Conservation (phyloP, 2,329 filamentous ascomycete species). For the Diaporthe capsici region DNA sequence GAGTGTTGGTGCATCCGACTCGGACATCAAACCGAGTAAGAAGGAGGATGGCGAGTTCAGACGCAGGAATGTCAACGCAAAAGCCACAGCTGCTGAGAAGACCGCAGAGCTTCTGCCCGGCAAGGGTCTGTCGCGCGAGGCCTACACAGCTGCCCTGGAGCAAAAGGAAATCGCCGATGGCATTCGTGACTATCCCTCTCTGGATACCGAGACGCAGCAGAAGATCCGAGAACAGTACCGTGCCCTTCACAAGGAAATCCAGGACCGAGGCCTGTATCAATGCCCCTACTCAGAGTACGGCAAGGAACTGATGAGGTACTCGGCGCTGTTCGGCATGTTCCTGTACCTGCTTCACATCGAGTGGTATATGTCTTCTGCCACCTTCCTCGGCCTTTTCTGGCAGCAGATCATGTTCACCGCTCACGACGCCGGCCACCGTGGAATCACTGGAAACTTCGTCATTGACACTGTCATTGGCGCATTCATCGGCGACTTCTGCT, state of each 20-base stretch:
- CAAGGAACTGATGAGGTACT: slow-evolving; percentile 70
- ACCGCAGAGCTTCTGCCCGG: slow-evolving; percentile 14
- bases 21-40: not conserved
- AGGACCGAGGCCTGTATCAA: slow-evolving; percentile 69
- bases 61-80: not conserved
- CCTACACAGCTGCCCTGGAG: slow-evolving; percentile 41
- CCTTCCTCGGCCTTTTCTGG: slow-evolving; percentile 75
- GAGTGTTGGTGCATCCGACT: slow-evolving; percentile 24
- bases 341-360: slow-evolving; percentile 58
- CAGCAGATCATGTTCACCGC: slow-evolving; percentile 79
- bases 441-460: slow-evolving; percentile 72
- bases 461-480: slow-evolving; percentile 72
- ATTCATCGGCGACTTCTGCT: slow-evolving; percentile 76
- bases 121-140: slow-evolving; percentile 40
- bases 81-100: slow-evolving; percentile 11
- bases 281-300: slow-evolving; percentile 72
- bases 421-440: slow-evolving; percentile 75
- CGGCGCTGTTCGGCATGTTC: slow-evolving; percentile 64
- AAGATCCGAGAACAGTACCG: slow-evolving; percentile 70
- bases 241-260: slow-evolving; percentile 66
- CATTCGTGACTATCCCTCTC: slow-evolving; percentile 61
- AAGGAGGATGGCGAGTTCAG: not conserved
- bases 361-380: slow-evolving; percentile 71
- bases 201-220: slow-evolving; percentile 68
- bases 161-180: slow-evolving; percentile 45